These are phyloP conservation scores for Saccharomycopsis lassenensis DNA, from an alignment of 805 yeast species.

Conservation along the genomic window DNA sequence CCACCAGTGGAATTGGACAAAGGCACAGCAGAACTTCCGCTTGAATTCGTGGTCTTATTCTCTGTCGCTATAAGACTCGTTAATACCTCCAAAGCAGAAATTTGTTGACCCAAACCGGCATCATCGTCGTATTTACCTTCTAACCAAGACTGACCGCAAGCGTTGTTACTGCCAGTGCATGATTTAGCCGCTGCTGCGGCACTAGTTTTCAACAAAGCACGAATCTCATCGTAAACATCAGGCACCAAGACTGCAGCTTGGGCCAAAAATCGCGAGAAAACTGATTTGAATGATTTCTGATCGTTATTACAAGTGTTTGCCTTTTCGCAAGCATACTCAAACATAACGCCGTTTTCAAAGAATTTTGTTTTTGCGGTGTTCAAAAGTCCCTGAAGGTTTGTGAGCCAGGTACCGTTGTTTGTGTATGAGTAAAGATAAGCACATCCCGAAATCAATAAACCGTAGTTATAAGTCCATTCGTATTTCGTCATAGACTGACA, in stretches of 20 bases:
- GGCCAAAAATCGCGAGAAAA: conserved; percentile 54
- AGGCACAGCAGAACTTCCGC: conserved; percentile 5
- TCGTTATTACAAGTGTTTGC: conserved; percentile 51
- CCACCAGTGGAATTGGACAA: conserved; percentile 36
- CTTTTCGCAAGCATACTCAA: conserved; percentile 64
- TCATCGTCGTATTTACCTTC: conserved; percentile 46
- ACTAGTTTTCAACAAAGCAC: conserved; percentile 35
- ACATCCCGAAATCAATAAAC: conserved; percentile 54
- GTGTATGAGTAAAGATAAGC: conserved; percentile 61
- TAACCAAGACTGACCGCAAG: conserved; percentile 69
- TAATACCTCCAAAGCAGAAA: conserved; percentile 60
- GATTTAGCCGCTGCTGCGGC: conserved; percentile 66
- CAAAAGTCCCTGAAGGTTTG: conserved; percentile 40
- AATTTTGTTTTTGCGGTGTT: conserved; percentile 35
- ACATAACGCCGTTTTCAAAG: conserved; percentile 42
- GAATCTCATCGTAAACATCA: conserved; percentile 35
- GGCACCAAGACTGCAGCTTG: conserved; percentile 54
- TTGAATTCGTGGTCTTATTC: conserved; percentile 11
- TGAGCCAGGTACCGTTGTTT: conserved; percentile 45
- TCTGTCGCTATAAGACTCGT: conserved; percentile 31
- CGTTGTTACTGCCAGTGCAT: conserved; percentile 62
- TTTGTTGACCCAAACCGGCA: conserved; percentile 80
- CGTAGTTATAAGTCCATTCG: conserved; percentile 72
- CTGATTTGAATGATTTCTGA: conserved; percentile 67
- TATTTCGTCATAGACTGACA: conserved; percentile 41